A percentile compares a stretch with the other conserved stretches of the same genome.
Evolutionary conservation across 1,139 yeast genomes (phyloP).

Genomic region (Pichia terricola): DNA sequence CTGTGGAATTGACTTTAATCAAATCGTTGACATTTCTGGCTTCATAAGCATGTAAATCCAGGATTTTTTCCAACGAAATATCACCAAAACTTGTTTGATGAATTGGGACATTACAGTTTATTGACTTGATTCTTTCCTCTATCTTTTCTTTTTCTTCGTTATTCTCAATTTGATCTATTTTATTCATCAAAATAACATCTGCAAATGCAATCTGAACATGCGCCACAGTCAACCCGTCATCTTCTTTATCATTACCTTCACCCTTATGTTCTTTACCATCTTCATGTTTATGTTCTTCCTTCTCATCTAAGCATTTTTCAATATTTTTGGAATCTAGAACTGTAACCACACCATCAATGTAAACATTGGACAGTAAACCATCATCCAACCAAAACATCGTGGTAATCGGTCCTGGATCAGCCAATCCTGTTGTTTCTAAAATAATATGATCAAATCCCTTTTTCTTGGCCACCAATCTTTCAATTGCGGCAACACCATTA

Average conservation of each 20-base stretch:
- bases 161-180: conserved; percentile 46
- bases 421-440: conserved; percentile 94
- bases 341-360: conserved; percentile 89
- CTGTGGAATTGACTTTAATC: conserved; percentile 7
- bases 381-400: conserved; percentile 97
- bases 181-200: conserved; percentile 71
- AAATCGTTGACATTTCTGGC: conserved; percentile 17
- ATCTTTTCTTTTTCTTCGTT: conserved; percentile 20
- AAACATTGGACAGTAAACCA: conserved; percentile 72
- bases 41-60: conserved; percentile 77
- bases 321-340: conserved; percentile 78
- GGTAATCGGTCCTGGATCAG: conserved; percentile 96
- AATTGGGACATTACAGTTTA: conserved; percentile 64
- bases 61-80: conserved; percentile 49
- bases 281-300: conserved; percentile 15
- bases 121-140: conserved; percentile 35
- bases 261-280: conserved; percentile 22
- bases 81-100: conserved; percentile 65
- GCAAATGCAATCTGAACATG: conserved; percentile 87
- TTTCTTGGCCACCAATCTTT: conserved; percentile 65
- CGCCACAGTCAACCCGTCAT: conserved; percentile 52
- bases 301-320: conserved; percentile 52
- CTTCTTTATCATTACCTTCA: conserved; percentile 23
- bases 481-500: conserved; percentile 90
- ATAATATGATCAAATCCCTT: conserved; percentile 73